Base-by-base conservation (phyloP, 306 rosid species). In the Sesbania bispinosa region DNA sequence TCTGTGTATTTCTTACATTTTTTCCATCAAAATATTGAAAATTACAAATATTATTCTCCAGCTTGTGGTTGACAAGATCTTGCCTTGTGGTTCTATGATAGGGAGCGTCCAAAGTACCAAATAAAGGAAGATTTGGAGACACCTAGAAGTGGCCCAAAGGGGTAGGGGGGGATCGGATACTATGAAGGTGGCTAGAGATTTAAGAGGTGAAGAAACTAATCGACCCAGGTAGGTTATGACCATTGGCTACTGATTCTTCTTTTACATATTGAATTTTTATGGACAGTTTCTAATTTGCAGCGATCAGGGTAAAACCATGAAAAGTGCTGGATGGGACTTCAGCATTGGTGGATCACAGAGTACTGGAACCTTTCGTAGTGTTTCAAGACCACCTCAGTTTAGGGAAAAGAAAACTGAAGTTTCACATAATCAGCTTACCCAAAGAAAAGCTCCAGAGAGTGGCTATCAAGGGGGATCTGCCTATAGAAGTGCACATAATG, bases 271-370 rank as follows among this genome's bases (percentile, higher is more conserved):
- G 82, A 67, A 64, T 35, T 59, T 72, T 75, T 77, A 76, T 67
- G 33, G 46, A 72, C 69, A 38, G 35, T 47, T 74, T 76, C 65
- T 69, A 20, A 75, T 82, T 79, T 87, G 82, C 92, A 92, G 99
- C 73, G 85, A 85, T 77, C 97, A 83, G 87, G 93, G 81, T 79
- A 87, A 78, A 85, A 78, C 83, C 65, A 33, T 60, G 46, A 95
- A 82, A 85, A 88, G 87, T 85, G 81, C 89, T 74, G 99, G 91
- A 79, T 95, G 99, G 99, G 99, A 95, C 92, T 95, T 95, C 76
- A 89, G 89, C 79, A 89, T 89, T 80, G 87, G 85, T 70, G 96
- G 88, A 32, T 80, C 96, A 76, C 90, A 89, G 76, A 86, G 84
- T 77, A 85, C 96, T 26, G 99, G 97, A 75, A 89, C 99, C 33